Conservation (phyloP, 495 filamentous ascomycete genomes). For the Haplographium delicatum region DNA sequence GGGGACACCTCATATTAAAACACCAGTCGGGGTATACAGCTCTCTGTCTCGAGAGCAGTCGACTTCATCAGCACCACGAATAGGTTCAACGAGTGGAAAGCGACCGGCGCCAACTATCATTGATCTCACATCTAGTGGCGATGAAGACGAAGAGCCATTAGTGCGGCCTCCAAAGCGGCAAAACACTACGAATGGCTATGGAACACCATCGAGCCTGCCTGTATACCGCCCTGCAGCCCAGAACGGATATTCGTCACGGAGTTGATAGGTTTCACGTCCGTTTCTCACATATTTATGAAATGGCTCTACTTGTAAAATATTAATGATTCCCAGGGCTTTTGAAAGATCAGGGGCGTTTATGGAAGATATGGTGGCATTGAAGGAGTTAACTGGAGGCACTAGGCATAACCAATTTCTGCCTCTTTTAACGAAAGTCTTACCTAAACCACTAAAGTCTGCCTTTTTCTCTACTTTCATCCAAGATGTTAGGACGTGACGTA, state of each 20-base stretch:
- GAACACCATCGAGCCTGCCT: not conserved
- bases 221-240: conserved; percentile 4
- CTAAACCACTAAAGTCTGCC: too few relatives aligned
- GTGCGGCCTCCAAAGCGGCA: conserved; percentile 53
- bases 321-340: conserved; percentile 8
- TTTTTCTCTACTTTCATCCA: too few relatives aligned
- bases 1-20: conserved; percentile 23
- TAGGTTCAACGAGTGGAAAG: conserved; percentile 16
- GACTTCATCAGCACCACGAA: conserved; percentile 31
- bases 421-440: too few relatives aligned
- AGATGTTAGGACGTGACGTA: too few relatives aligned
- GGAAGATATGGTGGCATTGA: not conserved
- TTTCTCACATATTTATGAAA: not conserved
- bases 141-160: conserved; percentile 63
- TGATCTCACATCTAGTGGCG: conserved; percentile 72
- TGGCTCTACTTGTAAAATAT: conserved; percentile 1
- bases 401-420: too few relatives aligned
- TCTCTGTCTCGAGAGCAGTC: conserved; percentile 50
- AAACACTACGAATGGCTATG: conserved; percentile 6
- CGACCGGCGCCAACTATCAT: conserved; percentile 52
- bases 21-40: not conserved
- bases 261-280: not conserved
- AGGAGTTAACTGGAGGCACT: too few relatives aligned
- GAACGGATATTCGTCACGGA: not conserved
- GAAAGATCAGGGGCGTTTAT: not conserved